These are phyloP conservation scores for Cyberlindnera galapagoensis DNA, from an alignment of 805 yeast genomes.

Conservation along the genomic window DNA sequence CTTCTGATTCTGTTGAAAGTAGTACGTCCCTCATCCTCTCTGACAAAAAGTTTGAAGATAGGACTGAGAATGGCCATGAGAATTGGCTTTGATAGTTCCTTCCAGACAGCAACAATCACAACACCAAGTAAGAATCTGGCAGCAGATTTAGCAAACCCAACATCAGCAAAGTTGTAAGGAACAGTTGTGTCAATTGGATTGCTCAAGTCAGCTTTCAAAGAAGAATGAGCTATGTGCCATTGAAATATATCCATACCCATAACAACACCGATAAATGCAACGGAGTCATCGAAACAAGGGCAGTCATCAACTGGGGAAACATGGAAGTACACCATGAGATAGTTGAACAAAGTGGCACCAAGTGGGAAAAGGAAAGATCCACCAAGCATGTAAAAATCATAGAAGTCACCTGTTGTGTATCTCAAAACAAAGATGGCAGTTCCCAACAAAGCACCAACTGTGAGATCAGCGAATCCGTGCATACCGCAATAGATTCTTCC, in stretches of 20 bases:
- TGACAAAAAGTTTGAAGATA: constrained; percentile 31
- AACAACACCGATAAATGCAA: constrained; percentile 86
- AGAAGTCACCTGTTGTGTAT: constrained; percentile 29
- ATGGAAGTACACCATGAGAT: constrained; percentile 56
- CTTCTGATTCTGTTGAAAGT: constrained; percentile 21
- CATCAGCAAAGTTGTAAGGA: constrained; percentile 33
- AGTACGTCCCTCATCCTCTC: constrained; percentile 9
- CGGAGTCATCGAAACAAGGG: constrained; percentile 94
- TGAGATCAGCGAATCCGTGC: constrained; percentile 87
- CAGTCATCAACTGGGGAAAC: constrained; percentile 87
- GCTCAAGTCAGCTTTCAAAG: constrained; percentile 9
- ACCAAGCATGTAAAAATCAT: constrained; percentile 40
- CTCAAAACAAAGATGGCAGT: constrained; percentile 43
- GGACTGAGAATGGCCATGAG: constrained; percentile 55
- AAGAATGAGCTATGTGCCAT: constrained; percentile 22
- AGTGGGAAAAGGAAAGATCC: constrained; percentile 29
- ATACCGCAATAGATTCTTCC: constrained; percentile 94
- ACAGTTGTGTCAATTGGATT: constrained; percentile 27
- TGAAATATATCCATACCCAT: constrained; percentile 57
- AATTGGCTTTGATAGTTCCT: constrained; percentile 61
- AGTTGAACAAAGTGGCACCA: constrained; percentile 32
- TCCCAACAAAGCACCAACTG: constrained; percentile 64
- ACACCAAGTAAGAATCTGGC: constrained; percentile 60
- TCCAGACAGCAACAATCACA: constrained; percentile 61
- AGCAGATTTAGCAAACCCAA: constrained; percentile 36